Base-by-base conservation (phyloP, 2,329 filamentous ascomycete genomes). In the Claviceps pazoutovae region DNA sequence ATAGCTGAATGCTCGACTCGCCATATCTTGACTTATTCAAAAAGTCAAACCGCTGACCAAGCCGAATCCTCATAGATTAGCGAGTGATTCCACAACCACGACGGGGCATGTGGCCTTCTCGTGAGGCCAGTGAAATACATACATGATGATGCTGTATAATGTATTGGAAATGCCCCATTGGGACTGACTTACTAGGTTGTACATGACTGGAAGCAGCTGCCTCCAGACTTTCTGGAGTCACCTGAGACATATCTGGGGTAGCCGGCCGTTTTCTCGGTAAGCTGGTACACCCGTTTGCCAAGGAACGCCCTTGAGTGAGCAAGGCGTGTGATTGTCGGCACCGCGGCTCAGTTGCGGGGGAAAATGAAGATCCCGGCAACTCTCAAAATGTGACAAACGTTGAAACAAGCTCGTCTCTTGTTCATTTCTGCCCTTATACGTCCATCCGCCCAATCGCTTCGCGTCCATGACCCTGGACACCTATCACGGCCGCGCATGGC, bases 161-260 rank as follows among this genome's bases (percentile, higher is more conserved):
- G 19, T 14, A 46, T 46, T n/a, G 34, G 42, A 42, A 45, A 41
- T 36, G 21, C 13, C 21, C 42, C 19, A 44, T 26, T 14, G 16
- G 13, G n/a, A 26, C 19, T 14, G 13, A 21, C 19, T 23, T 44
- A 7, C 14, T 16, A 16, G 42, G 42, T 44, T 34, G n/a, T 46
- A 44, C 44, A 39, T 39, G 16, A 23, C n/a, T 14, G 11, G 16
- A 49, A 30, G 39, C 51, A 48, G 51, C 45, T 51, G 34, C 16
- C 14, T 36, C 38, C 42, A 48, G 45, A 30, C 41, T 50, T 56
- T 54, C 55, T 55, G 55, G 54, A 56, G 19, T 13, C 50, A 48
- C 46, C 45, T 49, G 47, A 53, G 52, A 56, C 55, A 53, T 53
- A 39, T 42, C n/a, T 23, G 45, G 53, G 36, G 39, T 13, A 36